Evolutionary conservation across 345 rosid genomes (phyloP), one percentile per base, ranked within the genome.

Genomic region (Trapa bicornis): DNA sequence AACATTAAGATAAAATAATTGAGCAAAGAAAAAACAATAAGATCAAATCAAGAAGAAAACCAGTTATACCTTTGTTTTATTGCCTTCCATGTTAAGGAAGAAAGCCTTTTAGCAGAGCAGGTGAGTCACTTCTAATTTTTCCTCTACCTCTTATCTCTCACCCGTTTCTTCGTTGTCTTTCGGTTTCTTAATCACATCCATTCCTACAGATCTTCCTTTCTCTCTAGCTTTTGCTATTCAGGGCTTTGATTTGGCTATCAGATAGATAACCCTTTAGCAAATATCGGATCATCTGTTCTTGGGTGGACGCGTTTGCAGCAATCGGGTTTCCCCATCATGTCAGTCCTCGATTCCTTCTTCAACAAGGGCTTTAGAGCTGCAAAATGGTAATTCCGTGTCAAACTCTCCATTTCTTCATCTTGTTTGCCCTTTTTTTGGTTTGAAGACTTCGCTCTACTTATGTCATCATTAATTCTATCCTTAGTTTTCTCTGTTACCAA

Each of bases 341-440:
- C 98, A 81, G 76, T 87, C 82, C 82, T 93, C 74, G 99, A 93
- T 81, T 80, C 97, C 0, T 84, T 93, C 83, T 88, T 90, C 89
- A 86, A 76, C 70, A 90, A 86, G 79, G 94, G 94, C 58, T 93
- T 93, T 74, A 93, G 86, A 81, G 97, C 92, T 65, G 80, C 90
- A 12, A 93, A 88, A 75, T 93, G 98, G 97, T 88, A 80, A 57
- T 35, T 57, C 53, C 36, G 4, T 63, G 47, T 43, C 42, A 41
- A 4, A 65, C 65, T 10, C 37, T 45, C 22, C 53, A 0, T 50
- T 11, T 11, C 54, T 11, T 22, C 33, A n/a, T 54, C 22, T 54
- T 54, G n/a, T 5, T 54, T 22, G 22, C 56, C 5, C 6, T 17
- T 50, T 2, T 48, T 15, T 14, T 5, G 5, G n/a, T 50, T 50